Conservation (phyloP, 1,284 basidiomycete genomes). For the Sporisorium sorghi region DNA sequence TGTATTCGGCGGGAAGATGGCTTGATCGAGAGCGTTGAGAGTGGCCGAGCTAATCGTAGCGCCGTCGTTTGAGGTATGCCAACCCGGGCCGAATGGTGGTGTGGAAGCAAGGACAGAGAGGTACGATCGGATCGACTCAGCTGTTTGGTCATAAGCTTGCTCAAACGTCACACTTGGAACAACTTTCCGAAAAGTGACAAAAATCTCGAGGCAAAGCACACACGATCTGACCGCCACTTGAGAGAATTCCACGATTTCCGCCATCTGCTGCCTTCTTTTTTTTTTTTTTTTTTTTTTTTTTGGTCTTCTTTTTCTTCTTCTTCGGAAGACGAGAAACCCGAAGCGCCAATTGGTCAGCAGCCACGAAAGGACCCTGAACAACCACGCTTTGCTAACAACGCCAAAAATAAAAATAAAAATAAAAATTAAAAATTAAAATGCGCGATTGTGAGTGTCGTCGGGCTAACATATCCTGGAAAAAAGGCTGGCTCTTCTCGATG, state of each 20-base stretch:
- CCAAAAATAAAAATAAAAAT: too few species aligned
- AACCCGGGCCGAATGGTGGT: background rate
- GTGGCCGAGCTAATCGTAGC: background rate
- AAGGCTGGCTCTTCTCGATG: background rate
- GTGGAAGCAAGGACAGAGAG: constrained; percentile 1
- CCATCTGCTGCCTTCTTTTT: constrained; percentile 16
- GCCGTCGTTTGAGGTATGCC: background rate
- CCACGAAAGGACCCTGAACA: constrained; percentile 12
- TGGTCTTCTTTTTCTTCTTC: constrained; percentile 4
- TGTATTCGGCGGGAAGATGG: background rate
- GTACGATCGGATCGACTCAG: background rate
- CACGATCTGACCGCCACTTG: constrained; percentile 24
- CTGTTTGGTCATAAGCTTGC: constrained; percentile 2
- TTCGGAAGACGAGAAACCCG: background rate
- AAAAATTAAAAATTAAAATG: too few species aligned
- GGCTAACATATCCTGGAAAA: constrained; percentile 10
- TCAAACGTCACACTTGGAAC: background rate
- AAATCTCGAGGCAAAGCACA: constrained; percentile 13
- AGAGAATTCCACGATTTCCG: constrained; percentile 5
- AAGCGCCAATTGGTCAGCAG: constrained; percentile 36
- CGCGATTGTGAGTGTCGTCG: constrained; percentile 6
- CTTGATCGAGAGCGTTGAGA: background rate
- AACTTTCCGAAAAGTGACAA: constrained; percentile 13
- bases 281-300: background rate
- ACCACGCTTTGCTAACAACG: constrained; percentile 15